Evolutionary conservation across 345 rosid species (phyloP).

Genomic region (Camelina laxa): DNA sequence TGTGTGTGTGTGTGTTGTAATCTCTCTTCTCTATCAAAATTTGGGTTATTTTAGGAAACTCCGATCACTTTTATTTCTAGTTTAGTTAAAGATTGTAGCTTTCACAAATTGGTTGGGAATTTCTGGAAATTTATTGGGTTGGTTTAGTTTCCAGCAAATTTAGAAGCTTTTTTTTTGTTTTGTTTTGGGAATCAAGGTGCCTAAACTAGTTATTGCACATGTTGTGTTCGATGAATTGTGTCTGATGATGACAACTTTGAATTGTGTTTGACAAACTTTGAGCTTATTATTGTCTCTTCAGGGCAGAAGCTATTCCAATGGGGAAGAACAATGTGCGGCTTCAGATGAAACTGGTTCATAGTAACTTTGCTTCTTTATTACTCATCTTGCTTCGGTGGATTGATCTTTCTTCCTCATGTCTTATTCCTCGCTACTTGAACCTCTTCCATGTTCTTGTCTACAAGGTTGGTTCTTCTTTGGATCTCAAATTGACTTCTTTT

Average conservation of each 20-base stretch:
- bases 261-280: slow-evolving; percentile 17
- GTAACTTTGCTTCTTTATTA: slow-evolving; percentile 78
- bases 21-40: slow-evolving; percentile 23
- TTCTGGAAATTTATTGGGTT: neutral
- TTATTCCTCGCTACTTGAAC: slow-evolving; percentile 83
- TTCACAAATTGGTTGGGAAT: neutral
- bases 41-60: slow-evolving; percentile 38
- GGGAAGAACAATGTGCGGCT: slow-evolving; percentile 72
- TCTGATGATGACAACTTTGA: too few species aligned
- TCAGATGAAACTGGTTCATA: slow-evolving; percentile 89
- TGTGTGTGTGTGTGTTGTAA: neutral
- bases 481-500: slow-evolving; percentile 19
- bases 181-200: neutral
- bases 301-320: slow-evolving; percentile 92
- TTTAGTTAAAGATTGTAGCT: neutral
- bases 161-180: slow-evolving; percentile 4
- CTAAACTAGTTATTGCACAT: slow-evolving; percentile 3
- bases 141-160: slow-evolving; percentile 6
- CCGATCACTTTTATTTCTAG: neutral
- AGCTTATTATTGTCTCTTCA: slow-evolving; percentile 34
- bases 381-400: slow-evolving; percentile 82
- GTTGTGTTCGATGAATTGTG: slow-evolving; percentile 25
- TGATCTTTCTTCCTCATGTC: slow-evolving; percentile 72
- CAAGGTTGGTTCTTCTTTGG: slow-evolving; percentile 55
- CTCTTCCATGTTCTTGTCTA: slow-evolving; percentile 85